phyloP scores from a whole-genome alignment of 2,329 filamentous ascomycete species.

The Botryotinia globosa region DNA sequence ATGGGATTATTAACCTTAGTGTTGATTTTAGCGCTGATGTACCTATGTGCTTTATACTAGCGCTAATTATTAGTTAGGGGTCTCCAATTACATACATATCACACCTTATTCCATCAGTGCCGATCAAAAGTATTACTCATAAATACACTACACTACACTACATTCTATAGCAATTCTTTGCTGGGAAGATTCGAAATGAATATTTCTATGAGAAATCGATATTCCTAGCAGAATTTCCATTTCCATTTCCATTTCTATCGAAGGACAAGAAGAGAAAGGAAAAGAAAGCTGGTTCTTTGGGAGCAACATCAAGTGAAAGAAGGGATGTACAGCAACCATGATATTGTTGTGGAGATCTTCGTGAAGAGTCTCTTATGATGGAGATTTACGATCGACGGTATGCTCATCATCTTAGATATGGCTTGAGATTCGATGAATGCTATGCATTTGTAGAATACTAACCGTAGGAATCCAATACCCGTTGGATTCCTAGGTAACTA shows the following conservation, averaged over 20 bases:
- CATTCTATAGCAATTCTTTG: not conserved
- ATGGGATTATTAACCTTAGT: not conserved
- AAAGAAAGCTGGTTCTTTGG: not conserved
- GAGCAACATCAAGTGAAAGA: not conserved
- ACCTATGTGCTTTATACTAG: not conserved
- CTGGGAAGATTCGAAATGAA: not conserved
- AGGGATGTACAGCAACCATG: not conserved
- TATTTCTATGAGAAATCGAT: not conserved
- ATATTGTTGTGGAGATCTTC: not conserved
- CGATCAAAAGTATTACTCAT: not conserved
- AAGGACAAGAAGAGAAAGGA: not conserved
- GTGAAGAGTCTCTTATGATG: no score
- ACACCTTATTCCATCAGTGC: not conserved
- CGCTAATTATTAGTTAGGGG: not conserved
- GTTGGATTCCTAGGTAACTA: no score
- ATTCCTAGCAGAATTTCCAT: no score
- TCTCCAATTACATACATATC: not conserved
- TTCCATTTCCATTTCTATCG: not conserved
- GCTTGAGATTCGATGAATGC: no score
- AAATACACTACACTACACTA: not conserved
- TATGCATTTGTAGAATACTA: no score
- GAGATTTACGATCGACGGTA: no score
- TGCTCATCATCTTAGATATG: no score
- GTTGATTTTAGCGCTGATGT: not conserved
- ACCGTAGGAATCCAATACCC: no score